Conservation (phyloP, 805 yeast species). For the Grigorovia humatica region DNA sequence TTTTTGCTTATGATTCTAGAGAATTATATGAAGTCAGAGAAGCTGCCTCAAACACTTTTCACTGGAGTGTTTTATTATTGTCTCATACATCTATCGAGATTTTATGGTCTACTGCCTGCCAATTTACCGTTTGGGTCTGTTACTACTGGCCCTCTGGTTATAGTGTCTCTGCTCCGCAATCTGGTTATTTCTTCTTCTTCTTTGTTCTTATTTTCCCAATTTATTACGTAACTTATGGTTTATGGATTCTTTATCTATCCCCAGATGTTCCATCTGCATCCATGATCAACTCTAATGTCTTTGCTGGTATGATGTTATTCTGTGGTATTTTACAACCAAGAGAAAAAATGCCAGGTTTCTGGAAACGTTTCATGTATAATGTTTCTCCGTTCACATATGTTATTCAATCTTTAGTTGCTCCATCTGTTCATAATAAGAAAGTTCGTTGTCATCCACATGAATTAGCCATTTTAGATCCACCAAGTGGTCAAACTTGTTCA, state of each 20-base stretch:
- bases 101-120: constrained; percentile 37
- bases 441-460: constrained; percentile 33
- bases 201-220: constrained; percentile 41
- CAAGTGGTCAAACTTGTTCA: constrained; percentile 41
- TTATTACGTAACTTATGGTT: constrained; percentile 42
- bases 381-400: constrained; percentile 41
- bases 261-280: constrained; percentile 37
- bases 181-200: constrained; percentile 44
- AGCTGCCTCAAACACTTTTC: constrained; percentile 59
- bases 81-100: constrained; percentile 37
- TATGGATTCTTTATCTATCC: constrained; percentile 38
- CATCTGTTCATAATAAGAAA: constrained; percentile 31
- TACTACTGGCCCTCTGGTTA: constrained; percentile 42
- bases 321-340: constrained; percentile 44
- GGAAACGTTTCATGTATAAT: constrained; percentile 37
- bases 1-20: constrained; percentile 49
- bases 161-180: constrained; percentile 34
- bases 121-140: constrained; percentile 34
- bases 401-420: constrained; percentile 33
- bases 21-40: constrained; percentile 63
- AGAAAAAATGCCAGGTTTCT: constrained; percentile 36
- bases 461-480: constrained; percentile 32
- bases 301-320: constrained; percentile 43
- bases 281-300: constrained; percentile 36
- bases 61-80: constrained; percentile 50